phyloP scores from a whole-genome alignment of 169 alveolate species.

The Eimeria maxima region DNA sequence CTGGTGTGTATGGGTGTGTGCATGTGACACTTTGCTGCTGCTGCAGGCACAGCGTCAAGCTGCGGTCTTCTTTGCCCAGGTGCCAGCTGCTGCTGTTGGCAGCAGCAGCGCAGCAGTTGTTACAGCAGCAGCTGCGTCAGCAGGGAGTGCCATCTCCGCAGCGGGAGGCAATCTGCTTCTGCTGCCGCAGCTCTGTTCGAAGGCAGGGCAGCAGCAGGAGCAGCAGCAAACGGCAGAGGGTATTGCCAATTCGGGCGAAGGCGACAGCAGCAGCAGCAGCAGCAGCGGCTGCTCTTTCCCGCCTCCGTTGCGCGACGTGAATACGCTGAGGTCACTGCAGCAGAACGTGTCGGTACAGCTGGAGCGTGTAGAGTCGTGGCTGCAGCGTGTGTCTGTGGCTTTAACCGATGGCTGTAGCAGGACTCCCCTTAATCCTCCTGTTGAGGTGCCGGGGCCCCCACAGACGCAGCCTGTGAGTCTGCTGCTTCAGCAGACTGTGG shows the following conservation, averaged over 20 bases:
- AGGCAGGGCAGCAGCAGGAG: slow-evolving; percentile 59
- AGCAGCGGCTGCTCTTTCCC: slow-evolving; percentile 43
- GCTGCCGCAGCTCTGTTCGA: slow-evolving; percentile 68
- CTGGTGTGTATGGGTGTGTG: not conserved
- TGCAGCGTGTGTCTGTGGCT: slow-evolving; percentile 70
- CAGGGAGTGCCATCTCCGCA: slow-evolving; percentile 50
- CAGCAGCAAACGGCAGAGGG: slow-evolving; percentile 38
- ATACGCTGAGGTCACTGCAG: slow-evolving; percentile 74
- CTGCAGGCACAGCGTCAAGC: slow-evolving; percentile 80
- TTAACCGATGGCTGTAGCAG: slow-evolving; percentile 70
- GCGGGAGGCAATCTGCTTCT: slow-evolving; percentile 63
- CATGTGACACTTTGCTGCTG: slow-evolving; percentile 7
- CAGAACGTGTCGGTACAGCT: slow-evolving; percentile 79
- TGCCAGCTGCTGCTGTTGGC: slow-evolving; percentile 63
- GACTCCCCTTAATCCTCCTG: slow-evolving; percentile 27
- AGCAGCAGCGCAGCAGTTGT: slow-evolving; percentile 79
- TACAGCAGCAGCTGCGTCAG: slow-evolving; percentile 72
- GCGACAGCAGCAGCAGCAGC: slow-evolving; percentile 61
- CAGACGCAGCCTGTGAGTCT: not conserved
- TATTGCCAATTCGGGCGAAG: slow-evolving; percentile 2
- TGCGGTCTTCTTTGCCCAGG: slow-evolving; percentile 43
- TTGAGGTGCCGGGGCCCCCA: slow-evolving; percentile 46
- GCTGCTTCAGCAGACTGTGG: slow-evolving; percentile 43
- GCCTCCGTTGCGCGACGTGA: slow-evolving; percentile 57
- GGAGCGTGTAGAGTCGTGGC: slow-evolving; percentile 76